Evolutionary conservation across 2,329 filamentous ascomycete species (phyloP).

Genomic region (Fusarium secorum): DNA sequence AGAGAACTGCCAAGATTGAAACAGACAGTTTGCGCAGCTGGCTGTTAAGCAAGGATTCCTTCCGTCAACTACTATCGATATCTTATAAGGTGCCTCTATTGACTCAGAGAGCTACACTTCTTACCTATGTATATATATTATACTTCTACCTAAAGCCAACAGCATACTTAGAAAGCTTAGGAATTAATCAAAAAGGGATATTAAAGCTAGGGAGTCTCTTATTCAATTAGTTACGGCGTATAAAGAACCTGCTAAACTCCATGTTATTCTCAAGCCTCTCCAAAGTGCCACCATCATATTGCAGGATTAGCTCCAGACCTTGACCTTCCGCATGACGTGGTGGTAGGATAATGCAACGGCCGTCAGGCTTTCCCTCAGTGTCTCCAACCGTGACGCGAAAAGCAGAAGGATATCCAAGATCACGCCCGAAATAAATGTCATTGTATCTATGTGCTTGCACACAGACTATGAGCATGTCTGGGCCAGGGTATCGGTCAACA

Average conservation of each 20-base stretch:
- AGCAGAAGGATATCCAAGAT: background rate
- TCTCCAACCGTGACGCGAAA: background rate
- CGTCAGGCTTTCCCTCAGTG: slow-evolving; percentile 10
- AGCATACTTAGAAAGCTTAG: background rate
- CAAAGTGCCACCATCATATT: background rate
- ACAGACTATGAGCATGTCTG: slow-evolving; percentile 19
- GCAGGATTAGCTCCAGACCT: background rate
- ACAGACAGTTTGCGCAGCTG: too few species aligned
- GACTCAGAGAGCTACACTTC: background rate
- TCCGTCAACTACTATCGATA: background rate
- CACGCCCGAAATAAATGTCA: slow-evolving; percentile 1
- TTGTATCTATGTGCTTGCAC: slow-evolving; percentile 1
- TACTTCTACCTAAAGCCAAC: background rate
- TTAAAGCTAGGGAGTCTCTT: background rate
- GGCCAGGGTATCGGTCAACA: slow-evolving; percentile 6
- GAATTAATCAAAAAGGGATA: background rate
- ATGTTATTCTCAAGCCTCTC: background rate
- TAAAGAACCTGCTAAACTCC: background rate
- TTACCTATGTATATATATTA: background rate
- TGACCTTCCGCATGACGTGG: background rate
- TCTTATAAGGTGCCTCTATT: background rate
- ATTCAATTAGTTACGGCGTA: background rate
- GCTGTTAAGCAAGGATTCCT: too few species aligned
- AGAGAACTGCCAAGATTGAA: too few species aligned
- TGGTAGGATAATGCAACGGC: slow-evolving; percentile 1